phyloP scores from a whole-genome alignment of 805 yeast genomes.

The Candida endomychidarum region DNA sequence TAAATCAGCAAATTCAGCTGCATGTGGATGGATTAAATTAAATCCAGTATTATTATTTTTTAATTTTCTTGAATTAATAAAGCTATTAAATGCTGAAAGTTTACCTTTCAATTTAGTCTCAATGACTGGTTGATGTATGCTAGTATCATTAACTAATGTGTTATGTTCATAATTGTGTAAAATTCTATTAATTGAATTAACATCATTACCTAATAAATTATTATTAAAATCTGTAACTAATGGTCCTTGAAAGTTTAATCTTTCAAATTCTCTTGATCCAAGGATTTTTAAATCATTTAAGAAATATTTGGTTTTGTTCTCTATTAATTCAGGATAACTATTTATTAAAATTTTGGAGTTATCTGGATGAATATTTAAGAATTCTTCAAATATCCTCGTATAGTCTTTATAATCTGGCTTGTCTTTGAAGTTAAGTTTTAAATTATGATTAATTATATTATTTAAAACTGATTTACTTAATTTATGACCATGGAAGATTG shows the following conservation, averaged over 20 bases:
- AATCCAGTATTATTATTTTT: constrained; percentile 7
- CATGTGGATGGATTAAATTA: constrained; percentile 39
- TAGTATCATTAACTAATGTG: constrained; percentile 4
- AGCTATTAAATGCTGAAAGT: constrained; percentile 1
- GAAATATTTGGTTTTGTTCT: constrained; percentile 10
- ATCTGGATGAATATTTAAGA: constrained; percentile 36
- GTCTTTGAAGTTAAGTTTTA: constrained; percentile 14
- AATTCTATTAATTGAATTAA: constrained; percentile 36
- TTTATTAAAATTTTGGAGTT: constrained; percentile 25
- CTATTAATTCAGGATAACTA: constrained; percentile 12
- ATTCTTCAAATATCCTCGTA: constrained; percentile 25
- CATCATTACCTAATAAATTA: constrained; percentile 41
- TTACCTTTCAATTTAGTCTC: constrained; percentile 1
- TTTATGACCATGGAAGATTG: constrained; percentile 14
- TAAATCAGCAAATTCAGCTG: constrained; percentile 46
- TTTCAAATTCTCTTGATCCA: constrained; percentile 13
- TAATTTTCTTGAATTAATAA: not conserved
- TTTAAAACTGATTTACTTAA: constrained; percentile 12
- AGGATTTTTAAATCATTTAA: constrained; percentile 17
- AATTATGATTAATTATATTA: constrained; percentile 12
- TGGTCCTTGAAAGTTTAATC: constrained; percentile 20
- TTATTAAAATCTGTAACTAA: constrained; percentile 38
- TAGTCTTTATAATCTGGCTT: constrained; percentile 26
- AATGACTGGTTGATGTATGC: constrained; percentile 6
- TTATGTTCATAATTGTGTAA: constrained; percentile 39